Evolutionary conservation across 495 filamentous ascomycete genomes (phyloP).

Genomic region (Xylaria curta): DNA sequence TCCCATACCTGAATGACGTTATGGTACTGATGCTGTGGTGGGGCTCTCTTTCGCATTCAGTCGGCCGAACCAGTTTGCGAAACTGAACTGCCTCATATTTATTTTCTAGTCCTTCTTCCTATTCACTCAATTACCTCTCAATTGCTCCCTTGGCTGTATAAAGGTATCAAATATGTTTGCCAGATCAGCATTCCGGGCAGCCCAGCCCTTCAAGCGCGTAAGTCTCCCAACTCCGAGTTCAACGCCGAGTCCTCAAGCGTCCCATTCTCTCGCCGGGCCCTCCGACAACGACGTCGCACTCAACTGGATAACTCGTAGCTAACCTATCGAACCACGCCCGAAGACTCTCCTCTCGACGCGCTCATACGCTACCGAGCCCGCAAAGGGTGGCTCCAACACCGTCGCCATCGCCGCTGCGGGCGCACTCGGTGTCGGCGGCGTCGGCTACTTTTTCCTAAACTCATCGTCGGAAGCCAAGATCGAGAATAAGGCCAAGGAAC

Average conservation of each 20-base stretch:
- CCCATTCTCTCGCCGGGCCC: neutral
- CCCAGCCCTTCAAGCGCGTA: constrained; percentile 55
- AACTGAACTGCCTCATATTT: neutral
- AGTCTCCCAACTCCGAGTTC: constrained; percentile 30
- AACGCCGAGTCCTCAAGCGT: constrained; percentile 1
- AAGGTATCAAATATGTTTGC: constrained; percentile 47
- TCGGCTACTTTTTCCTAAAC: constrained; percentile 58
- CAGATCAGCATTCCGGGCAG: constrained; percentile 50
- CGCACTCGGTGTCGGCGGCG: constrained; percentile 49
- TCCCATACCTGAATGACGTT: constrained; percentile 12
- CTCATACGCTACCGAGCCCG: constrained; percentile 60
- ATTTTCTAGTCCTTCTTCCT: neutral
- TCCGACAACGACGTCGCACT: constrained; percentile 4
- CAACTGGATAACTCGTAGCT: constrained; percentile 30
- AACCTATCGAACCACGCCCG: constrained; percentile 20
- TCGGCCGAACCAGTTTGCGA: constrained; percentile 13
- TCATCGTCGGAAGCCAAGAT: constrained; percentile 55
- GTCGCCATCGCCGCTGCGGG: constrained; percentile 50
- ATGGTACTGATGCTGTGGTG: constrained; percentile 11
- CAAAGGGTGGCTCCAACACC: constrained; percentile 48
- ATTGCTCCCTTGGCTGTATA: neutral
- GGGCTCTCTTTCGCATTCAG: constrained; percentile 13
- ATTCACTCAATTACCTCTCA: neutral
- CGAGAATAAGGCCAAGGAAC: constrained; percentile 53
- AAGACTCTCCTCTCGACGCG: constrained; percentile 48